Evolutionary conservation across 1,284 basidiomycete genomes (phyloP).

Genomic region (Papiliotrema fonsecae): DNA sequence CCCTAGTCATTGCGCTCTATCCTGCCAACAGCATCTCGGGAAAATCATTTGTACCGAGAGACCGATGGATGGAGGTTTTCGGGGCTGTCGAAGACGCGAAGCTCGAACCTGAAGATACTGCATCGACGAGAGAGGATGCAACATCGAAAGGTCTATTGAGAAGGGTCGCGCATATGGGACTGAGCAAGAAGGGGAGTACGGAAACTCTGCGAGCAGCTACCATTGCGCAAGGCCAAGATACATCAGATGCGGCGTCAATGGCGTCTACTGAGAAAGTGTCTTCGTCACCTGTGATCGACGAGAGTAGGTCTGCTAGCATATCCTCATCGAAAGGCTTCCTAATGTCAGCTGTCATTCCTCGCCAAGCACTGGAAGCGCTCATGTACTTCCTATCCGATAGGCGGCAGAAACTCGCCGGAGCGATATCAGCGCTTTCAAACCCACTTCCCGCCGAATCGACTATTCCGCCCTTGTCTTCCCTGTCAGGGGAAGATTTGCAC

Average conservation of each 20-base stretch:
- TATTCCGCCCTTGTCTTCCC: constrained; percentile 36
- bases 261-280: background rate
- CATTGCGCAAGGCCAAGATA: no score
- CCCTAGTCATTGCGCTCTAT: constrained; percentile 86
- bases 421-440: constrained; percentile 64
- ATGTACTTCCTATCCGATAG: constrained; percentile 67
- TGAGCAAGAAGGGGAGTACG: constrained; percentile 33
- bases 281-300: background rate
- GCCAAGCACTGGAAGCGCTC: constrained; percentile 49
- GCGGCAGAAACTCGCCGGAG: constrained; percentile 73
- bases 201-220: constrained; percentile 26
- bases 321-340: background rate
- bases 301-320: constrained; percentile 1
- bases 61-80: constrained; percentile 77
- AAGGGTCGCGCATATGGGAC: constrained; percentile 23
- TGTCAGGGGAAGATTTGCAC: constrained; percentile 61
- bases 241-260: constrained; percentile 1
- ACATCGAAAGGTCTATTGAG: constrained; percentile 21
- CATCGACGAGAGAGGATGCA: constrained; percentile 10
- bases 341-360: constrained; percentile 18
- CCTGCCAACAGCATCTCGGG: constrained; percentile 71
- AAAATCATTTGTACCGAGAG: constrained; percentile 60
- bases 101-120: constrained; percentile 29
- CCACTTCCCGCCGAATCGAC: constrained; percentile 54
- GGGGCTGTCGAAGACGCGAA: constrained; percentile 60